These are phyloP conservation scores for Mycena kentingensis DNA, from an alignment of 768 basidiomycete genomes.

Conservation along the genomic window DNA sequence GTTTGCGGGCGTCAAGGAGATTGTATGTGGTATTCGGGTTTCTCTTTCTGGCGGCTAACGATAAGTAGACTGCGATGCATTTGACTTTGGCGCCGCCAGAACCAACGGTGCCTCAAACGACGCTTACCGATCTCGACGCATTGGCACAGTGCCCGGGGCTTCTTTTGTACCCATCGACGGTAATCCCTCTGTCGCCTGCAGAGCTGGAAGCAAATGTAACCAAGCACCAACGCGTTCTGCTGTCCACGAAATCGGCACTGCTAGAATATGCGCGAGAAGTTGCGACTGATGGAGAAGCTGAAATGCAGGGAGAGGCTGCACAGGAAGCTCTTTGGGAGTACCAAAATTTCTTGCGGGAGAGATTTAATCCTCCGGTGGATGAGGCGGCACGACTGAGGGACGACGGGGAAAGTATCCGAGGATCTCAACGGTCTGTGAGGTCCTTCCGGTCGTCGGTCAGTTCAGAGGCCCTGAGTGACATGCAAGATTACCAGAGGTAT, in stretches of 20 bases:
- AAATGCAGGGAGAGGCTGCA: slow-evolving; percentile 27
- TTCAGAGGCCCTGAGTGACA: slow-evolving; percentile 22
- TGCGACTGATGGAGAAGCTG: slow-evolving; percentile 21
- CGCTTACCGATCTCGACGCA: slow-evolving; percentile 8
- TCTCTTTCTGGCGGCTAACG: too few species aligned
- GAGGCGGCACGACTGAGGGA: slow-evolving; percentile 9
- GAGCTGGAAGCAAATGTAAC: slow-evolving; percentile 53
- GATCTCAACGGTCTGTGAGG: slow-evolving; percentile 13
- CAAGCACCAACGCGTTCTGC: slow-evolving; percentile 46
- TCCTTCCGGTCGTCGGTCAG: slow-evolving; percentile 16
- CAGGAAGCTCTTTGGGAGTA: slow-evolving; percentile 42
- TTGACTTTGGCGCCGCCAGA: slow-evolving; percentile 59
- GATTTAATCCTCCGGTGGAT: slow-evolving; percentile 26
- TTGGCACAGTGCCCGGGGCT: slow-evolving; percentile 48
- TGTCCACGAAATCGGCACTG: slow-evolving; percentile 47
- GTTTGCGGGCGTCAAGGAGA: slow-evolving; percentile 50
- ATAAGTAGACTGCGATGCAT: too few species aligned
- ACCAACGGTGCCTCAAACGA: not conserved
- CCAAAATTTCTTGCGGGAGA: slow-evolving; percentile 31
- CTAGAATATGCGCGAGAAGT: slow-evolving; percentile 39
- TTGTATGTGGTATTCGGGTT: too few species aligned
- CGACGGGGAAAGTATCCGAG: slow-evolving; percentile 12
- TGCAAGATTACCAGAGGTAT: slow-evolving; percentile 24
- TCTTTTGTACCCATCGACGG: slow-evolving; percentile 45
- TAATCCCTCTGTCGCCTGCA: slow-evolving; percentile 41